These are phyloP conservation scores for Aegilops speltoides DNA, from an alignment of 176 grass and related monocot genomes.

Conservation along the genomic window DNA sequence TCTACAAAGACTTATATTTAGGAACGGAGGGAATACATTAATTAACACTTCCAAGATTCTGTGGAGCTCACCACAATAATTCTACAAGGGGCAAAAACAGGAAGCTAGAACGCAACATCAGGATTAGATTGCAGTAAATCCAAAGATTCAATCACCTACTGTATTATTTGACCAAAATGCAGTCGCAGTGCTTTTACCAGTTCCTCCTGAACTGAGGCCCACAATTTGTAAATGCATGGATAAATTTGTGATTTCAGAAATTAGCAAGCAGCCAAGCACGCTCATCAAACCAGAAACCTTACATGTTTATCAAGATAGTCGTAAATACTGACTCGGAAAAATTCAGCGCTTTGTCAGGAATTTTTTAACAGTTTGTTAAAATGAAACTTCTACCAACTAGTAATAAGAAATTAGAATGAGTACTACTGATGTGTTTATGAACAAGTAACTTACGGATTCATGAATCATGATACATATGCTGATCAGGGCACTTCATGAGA, in stretches of 20 bases:
- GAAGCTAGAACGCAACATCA: too few species aligned
- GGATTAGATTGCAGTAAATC: background rate
- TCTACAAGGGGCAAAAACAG: background rate
- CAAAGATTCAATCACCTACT: background rate
- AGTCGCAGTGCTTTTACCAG: background rate
- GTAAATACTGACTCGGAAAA: background rate
- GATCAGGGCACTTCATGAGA: slow-evolving; percentile 64
- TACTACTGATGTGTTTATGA: background rate
- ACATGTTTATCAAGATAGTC: background rate
- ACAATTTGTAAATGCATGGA: background rate
- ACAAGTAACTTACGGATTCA: background rate
- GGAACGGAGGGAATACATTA: too few species aligned
- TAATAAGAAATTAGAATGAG: background rate
- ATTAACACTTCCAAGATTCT: background rate
- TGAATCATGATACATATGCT: background rate
- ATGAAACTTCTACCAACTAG: background rate
- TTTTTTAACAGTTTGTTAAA: background rate
- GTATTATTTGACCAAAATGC: background rate
- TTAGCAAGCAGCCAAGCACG: background rate
- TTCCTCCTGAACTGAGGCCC: background rate
- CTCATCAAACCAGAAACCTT: background rate
- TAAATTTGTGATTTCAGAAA: background rate
- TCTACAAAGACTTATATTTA: too few species aligned
- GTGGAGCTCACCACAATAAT: background rate
- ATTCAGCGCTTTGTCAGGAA: background rate